Evolutionary conservation across 208 protist genomes (phyloP), one percentile per base, ranked within the genome.

Genomic region (Polymyxa betae): DNA sequence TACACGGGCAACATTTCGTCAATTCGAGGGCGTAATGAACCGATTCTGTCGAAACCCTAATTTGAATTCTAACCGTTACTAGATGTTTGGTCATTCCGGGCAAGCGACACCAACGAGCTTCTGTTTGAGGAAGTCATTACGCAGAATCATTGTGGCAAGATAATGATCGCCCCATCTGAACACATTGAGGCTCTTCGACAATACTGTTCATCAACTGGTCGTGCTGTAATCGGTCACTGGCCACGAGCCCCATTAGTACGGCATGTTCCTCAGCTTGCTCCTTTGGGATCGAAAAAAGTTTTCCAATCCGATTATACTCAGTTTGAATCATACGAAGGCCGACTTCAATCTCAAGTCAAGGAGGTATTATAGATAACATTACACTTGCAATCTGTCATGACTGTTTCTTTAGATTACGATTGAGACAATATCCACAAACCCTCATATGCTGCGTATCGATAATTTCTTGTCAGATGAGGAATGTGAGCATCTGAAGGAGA

Each of bases 1-100:
- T 82, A 82, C n/a, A 82, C 72, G 16, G 72, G 72, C 5, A 82
- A 82, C n/a, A 82, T 82, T 20, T 82, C 72, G 72, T 82, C 72
- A 43, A 82, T 82, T 40, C 72, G 72, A 82, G 72, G 72, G 40
- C 72, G 72, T 82, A 5, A 82, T 5, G 5, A n/a, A 35, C n/a
- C 40, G 72, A 20, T 43, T 45, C 35, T 35, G 72, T 35, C 10
- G 5, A n/a, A 20, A n/a, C 12, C 16, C 40, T 45, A 35, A 16
- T 5, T 35, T 60, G 49, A 60, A 29, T 24, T 60, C 24, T 24
- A 24, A 24, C 24, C 24, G 49, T 24, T 24, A n/a, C 35, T 35
- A 82, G 72, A 82, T 43, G 72, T 82, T 43, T 82, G 72, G 72
- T 5, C 72, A n/a, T 82, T 82, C 72, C 72, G 72, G n/a, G 16